Evolutionary conservation across 805 yeast genomes (phyloP), one percentile per base, ranked within the genome.

Genomic region (Saccharomycopsis javanensis): DNA sequence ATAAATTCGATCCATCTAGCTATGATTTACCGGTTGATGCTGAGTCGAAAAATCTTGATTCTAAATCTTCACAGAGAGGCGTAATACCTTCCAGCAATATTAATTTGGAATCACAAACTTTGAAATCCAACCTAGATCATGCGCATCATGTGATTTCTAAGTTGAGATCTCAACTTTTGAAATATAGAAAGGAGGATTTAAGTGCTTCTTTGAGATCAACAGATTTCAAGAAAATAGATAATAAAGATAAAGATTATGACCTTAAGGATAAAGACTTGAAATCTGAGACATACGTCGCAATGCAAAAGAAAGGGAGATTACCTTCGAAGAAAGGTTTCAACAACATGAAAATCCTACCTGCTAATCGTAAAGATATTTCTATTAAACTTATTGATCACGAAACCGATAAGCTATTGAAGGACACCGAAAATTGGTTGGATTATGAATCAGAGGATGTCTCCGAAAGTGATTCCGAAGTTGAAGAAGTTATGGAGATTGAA

Each of bases 61-160:
- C 76, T 1, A 66, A 70, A 7, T 50, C 65, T 5, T 68, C 74
- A 0, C 74, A 74, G 15, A 66, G 68, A 5, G 69, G 69, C 54
- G 65, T 67, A 20, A 60, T 68, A 1, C 75, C 78, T 48, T 71
- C 74, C 1, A 71, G 72, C 31, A 74, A 77, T 57, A 68, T 75
- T 1, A 77, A 73, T 11, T 69, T 86, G 48, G 88, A 86, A 64
- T 71, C 79, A 2, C 91, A 87, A 64, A 83, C 90, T 0, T 69
- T 86, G 61, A 75, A 78, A 61, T 77, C 85, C 0, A 83, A 86
- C 25, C 73, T 88, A 62, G 74, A 75, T 16, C 87, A 79, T 68
- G 85, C 91, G 4, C 80, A 83, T 63, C 75, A 77, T 60, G 78
- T 82, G 1, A 81, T 86, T 52, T 70, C 80, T n/a, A 82, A 78